Conservation (phyloP, 768 basidiomycete species). For the Russula foetens region DNA sequence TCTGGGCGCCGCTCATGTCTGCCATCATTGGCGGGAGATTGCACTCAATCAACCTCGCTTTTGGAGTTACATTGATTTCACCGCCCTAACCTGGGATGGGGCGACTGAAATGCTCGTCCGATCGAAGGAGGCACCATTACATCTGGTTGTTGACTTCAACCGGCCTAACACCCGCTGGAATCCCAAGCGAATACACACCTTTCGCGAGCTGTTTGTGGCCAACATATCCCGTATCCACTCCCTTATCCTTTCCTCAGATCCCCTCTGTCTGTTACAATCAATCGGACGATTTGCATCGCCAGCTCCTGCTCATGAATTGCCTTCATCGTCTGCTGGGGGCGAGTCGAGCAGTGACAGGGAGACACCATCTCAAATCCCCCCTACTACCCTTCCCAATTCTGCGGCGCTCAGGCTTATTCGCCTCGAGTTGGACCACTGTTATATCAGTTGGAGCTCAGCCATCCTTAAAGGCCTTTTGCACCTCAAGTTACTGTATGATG, state of each 20-base stretch:
- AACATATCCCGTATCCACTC: neutral
- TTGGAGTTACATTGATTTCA: conserved; percentile 10
- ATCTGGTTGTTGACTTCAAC: neutral
- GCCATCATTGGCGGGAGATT: conserved; percentile 15
- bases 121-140: conserved; percentile 1
- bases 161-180: neutral
- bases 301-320: neutral
- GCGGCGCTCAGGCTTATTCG: neutral
- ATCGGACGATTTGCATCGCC: neutral
- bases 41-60: conserved; percentile 8
- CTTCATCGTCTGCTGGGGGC: neutral
- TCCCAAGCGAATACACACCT: neutral
- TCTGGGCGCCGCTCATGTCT: conserved; percentile 2
- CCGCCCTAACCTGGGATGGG: neutral
- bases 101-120: conserved; percentile 3
- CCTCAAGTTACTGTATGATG: neutral
- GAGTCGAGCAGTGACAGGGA: neutral
- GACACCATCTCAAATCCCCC: neutral
- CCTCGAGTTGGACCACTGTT: neutral
- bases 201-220: neutral
- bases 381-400: neutral
- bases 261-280: neutral
- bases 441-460: neutral
- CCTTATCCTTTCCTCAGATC: neutral
- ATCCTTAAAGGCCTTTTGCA: neutral